These are phyloP conservation scores for Pseudomassariella vexata DNA, from an alignment of 2,329 filamentous ascomycete genomes.

Conservation along the genomic window DNA sequence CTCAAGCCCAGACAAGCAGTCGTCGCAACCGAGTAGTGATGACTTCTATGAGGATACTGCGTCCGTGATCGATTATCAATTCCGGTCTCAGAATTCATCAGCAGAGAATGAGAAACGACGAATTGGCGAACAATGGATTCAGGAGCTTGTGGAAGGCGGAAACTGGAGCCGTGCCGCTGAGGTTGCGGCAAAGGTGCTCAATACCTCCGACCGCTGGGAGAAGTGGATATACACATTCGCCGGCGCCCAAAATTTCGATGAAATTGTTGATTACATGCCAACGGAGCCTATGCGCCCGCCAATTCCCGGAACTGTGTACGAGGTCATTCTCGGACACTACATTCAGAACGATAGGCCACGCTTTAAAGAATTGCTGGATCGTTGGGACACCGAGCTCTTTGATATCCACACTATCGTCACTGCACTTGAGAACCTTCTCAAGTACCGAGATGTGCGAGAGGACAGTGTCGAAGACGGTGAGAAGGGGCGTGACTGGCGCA, in stretches of 20 bases:
- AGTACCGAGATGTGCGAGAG: constrained; percentile 66
- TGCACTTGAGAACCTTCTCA: constrained; percentile 76
- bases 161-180: constrained; percentile 76
- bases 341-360: constrained; percentile 69
- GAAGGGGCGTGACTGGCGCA: constrained; percentile 75
- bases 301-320: constrained; percentile 77
- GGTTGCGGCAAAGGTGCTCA: constrained; percentile 76
- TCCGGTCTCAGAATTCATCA: constrained; percentile 53
- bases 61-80: constrained; percentile 57
- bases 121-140: constrained; percentile 90
- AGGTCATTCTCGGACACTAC: constrained; percentile 85
- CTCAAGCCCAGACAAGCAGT: constrained; percentile 34
- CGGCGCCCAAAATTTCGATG: constrained; percentile 78
- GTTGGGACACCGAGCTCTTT: constrained; percentile 81
- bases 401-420: constrained; percentile 71
- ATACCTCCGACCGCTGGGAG: constrained; percentile 79
- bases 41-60: constrained; percentile 73
- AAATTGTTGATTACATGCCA: constrained; percentile 82
- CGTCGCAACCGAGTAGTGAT: constrained; percentile 35
- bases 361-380: constrained; percentile 73
- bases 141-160: constrained; percentile 69
- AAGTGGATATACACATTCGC: constrained; percentile 94
- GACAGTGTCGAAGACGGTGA: constrained; percentile 71
- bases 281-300: constrained; percentile 70
- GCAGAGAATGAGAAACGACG: constrained; percentile 82